Base-by-base conservation (phyloP, 768 basidiomycete genomes). In the Chalciporus sphaerocephalus region DNA sequence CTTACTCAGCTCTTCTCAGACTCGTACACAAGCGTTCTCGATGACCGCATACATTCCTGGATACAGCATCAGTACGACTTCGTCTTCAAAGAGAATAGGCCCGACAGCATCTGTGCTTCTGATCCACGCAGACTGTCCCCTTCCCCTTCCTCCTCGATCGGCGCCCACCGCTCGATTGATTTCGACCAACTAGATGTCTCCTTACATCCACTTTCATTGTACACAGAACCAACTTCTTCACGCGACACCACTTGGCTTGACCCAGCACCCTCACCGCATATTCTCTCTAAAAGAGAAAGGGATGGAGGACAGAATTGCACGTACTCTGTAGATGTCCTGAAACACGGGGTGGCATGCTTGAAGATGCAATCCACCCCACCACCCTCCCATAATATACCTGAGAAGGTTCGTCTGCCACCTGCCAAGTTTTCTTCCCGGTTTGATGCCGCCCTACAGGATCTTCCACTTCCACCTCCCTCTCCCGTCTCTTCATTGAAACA, bases 31-130 rank as follows among this genome's bases (percentile, higher is more conserved):
- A 30, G 54, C 1, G 30, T n/a, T 15, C 65, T 65, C 51, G 54
- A 65, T 4, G 60, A 60, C 0, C 58, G 64, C 10, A 57, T 65
- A 0, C 65, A 65, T 27, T 67, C 64, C 1, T 65, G 64, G 64
- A 67, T 65, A 18, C 65, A 65, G 32, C 63, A 67, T 24, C 64
- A 65, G 13, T 65, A 65, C 40, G 65, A 65, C 54, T 65, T 65
- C 55, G 64, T 55, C n/a, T 48, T 65, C 22, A 53, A 65, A 1
- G 64, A 65, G 16, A 32, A 32, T n/a, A n/a, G 8, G 30, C 5
- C n/a, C 30, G 30, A 32, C 30, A n/a, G n/a, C 8, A 32, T 15
- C 15, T 32, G 16, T 35, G 12, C 49, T 9, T 44, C 44, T n/a
- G 30, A 32, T 2, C 47, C 59, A 1, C 59, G 48, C 12, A 38